A percentile compares a stretch with the other conserved stretches of the same genome.
Conservation (phyloP, 495 filamentous ascomycete species). For the Parmelia sp. region DNA sequence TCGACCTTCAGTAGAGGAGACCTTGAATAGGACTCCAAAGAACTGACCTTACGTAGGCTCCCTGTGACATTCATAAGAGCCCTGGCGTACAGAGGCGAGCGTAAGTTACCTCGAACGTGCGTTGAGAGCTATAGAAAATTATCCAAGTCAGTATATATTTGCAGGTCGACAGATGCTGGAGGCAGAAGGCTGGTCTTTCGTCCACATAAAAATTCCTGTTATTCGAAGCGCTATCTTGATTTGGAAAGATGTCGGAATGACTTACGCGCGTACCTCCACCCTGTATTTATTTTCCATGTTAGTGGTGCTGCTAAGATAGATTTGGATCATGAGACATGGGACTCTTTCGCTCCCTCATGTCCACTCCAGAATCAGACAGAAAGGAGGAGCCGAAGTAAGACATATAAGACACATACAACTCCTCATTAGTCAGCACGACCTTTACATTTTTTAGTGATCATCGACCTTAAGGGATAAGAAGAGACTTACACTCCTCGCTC, state of each 20-base stretch:
- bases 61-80: slow-evolving; percentile 28
- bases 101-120: slow-evolving; percentile 72
- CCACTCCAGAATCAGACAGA: not conserved
- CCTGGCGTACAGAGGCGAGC: not conserved
- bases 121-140: slow-evolving; percentile 50
- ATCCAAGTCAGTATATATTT: not conserved
- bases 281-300: not conserved
- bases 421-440: slow-evolving; percentile 32
- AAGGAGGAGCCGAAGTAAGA: not conserved
- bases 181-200: not conserved
- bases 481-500: slow-evolving; percentile 49
- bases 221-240: not conserved
- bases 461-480: not conserved
- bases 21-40: not conserved
- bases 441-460: slow-evolving; percentile 2
- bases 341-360: not conserved
- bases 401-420: slow-evolving; percentile 47
- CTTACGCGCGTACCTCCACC: slow-evolving; percentile 2
- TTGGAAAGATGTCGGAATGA: not conserved
- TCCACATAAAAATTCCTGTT: not conserved
- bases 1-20: not conserved
- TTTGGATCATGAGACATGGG: not conserved
- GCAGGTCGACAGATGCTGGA: not conserved
- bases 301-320: not conserved
- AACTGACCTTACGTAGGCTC: slow-evolving; percentile 71